Conservation (phyloP, 2,329 filamentous ascomycete genomes). For the Cladosporium sp. region DNA sequence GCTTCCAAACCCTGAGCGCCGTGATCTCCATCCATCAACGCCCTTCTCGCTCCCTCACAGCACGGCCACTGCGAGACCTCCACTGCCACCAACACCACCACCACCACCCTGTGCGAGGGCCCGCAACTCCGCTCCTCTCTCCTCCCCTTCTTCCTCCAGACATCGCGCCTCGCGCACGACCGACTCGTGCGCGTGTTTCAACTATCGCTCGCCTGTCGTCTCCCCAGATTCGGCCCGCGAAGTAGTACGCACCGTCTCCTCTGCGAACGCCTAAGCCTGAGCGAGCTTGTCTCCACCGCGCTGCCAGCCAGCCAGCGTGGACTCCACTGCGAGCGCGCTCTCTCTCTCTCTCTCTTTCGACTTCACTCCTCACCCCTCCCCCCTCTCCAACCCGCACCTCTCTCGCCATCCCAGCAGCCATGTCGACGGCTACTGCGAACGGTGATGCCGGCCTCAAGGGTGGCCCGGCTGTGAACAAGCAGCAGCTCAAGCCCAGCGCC, state of each 20-base stretch:
- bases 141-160: not conserved
- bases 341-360: slow-evolving; percentile 1
- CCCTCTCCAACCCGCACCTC: slow-evolving; percentile 14
- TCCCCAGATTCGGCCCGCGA: not conserved
- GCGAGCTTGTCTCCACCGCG: slow-evolving; percentile 1
- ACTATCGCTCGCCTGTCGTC: not conserved
- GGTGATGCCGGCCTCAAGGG: slow-evolving; percentile 22
- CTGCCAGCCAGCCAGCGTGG: not conserved
- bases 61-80: not conserved
- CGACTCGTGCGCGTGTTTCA: not conserved
- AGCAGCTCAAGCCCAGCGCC: slow-evolving; percentile 47
- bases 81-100: not conserved
- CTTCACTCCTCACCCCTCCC: slow-evolving; percentile 11
- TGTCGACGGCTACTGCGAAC: slow-evolving; percentile 29
- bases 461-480: slow-evolving; percentile 20
- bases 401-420: slow-evolving; percentile 16
- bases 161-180: not conserved
- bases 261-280: not conserved
- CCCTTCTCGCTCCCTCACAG: not conserved
- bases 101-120: not conserved
- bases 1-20: slow-evolving; percentile 1
- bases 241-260: not conserved
- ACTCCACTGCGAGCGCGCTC: not conserved
- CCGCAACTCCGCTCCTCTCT: not conserved
- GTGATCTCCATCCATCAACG: not conserved